Percentiles rank a stretch among this genome's conserved stretches.
phyloP scores from a whole-genome alignment of 257 asterid genomes.

The Fraxinus quadrangulata region DNA sequence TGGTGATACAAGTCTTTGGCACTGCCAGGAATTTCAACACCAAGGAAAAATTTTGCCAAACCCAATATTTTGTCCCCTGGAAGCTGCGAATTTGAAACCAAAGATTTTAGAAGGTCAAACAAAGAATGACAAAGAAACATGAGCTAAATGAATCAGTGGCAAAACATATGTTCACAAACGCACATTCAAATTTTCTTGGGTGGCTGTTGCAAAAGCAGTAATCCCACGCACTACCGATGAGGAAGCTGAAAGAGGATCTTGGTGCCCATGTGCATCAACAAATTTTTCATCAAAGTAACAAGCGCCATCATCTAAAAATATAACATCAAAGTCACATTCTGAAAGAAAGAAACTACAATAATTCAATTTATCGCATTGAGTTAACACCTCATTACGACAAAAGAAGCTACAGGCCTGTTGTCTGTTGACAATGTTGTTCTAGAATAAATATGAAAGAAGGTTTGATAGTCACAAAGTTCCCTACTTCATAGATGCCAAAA shows the following conservation, averaged over 20 bases:
- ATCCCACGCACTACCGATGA: slow-evolving; percentile 81
- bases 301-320: slow-evolving; percentile 74
- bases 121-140: slow-evolving; percentile 7
- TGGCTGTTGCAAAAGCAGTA: slow-evolving; percentile 64
- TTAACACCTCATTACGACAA: neutral
- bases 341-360: slow-evolving; percentile 22
- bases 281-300: slow-evolving; percentile 72
- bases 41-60: slow-evolving; percentile 85
- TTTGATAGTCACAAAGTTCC: neutral
- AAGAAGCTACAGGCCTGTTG: slow-evolving; percentile 11
- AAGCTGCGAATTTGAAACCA: slow-evolving; percentile 55
- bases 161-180: slow-evolving; percentile 22
- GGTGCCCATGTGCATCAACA: slow-evolving; percentile 54
- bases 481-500: slow-evolving; percentile 1
- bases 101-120: slow-evolving; percentile 22
- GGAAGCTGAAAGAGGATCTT: slow-evolving; percentile 84
- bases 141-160: neutral
- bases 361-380: slow-evolving; percentile 15
- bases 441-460: slow-evolving; percentile 6
- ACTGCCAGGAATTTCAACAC: slow-evolving; percentile 82
- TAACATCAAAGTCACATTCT: slow-evolving; percentile 12
- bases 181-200: slow-evolving; percentile 70
- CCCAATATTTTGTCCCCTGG: slow-evolving; percentile 88
- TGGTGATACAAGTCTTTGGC: slow-evolving; percentile 80
- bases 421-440: slow-evolving; percentile 9